Evolutionary conservation across 169 alveolate genomes (phyloP).

Genomic region (Cryptosporidium felis): DNA sequence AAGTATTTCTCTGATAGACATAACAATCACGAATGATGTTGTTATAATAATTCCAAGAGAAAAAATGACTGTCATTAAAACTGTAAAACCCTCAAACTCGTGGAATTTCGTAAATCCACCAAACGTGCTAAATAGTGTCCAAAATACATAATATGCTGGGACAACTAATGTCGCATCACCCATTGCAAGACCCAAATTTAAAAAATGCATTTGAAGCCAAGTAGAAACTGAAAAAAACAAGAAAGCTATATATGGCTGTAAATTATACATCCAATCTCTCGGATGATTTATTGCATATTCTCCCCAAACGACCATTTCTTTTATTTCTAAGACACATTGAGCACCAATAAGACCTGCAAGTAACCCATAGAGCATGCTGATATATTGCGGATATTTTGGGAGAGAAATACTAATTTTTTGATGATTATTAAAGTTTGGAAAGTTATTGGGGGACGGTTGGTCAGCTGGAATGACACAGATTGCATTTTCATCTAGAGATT

Average conservation of each 20-base stretch:
- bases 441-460: background rate
- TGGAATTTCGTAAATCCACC: conserved; percentile 86
- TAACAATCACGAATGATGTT: conserved; percentile 51
- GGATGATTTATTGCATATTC: conserved; percentile 63
- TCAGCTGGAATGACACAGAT: background rate
- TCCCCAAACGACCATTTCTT: conserved; percentile 82
- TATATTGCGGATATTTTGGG: conserved; percentile 73
- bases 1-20: conserved; percentile 66
- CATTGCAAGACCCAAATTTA: conserved; percentile 82
- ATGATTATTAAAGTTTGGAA: conserved; percentile 17
- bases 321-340: conserved; percentile 84
- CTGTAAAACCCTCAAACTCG: conserved; percentile 80
- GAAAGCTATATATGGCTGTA: conserved; percentile 80
- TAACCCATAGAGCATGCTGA: conserved; percentile 82
- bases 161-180: conserved; percentile 86
- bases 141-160: conserved; percentile 83
- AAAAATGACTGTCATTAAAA: conserved; percentile 20
- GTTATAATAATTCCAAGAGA: conserved; percentile 45
- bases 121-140: conserved; percentile 85
- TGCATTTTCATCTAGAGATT: conserved; percentile 66
- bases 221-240: conserved; percentile 79
- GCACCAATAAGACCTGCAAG: conserved; percentile 85
- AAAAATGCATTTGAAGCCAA: conserved; percentile 82
- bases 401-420: conserved; percentile 60
- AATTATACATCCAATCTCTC: conserved; percentile 71